Evolutionary conservation across 1,284 basidiomycete genomes (phyloP).

Genomic region (Veloporphyrellus conicus): DNA sequence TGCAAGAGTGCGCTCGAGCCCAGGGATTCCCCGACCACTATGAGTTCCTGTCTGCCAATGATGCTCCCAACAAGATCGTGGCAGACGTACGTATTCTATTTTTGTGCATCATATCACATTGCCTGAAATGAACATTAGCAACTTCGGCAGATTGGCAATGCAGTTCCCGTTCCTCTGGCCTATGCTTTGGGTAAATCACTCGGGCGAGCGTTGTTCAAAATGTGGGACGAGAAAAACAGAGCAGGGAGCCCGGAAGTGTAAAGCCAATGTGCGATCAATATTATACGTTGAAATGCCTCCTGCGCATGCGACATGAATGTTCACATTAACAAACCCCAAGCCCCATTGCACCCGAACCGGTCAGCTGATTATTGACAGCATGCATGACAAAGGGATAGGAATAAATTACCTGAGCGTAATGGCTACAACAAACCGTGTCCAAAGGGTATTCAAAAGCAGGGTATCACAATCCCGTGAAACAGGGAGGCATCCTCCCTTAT

Average conservation of each 20-base stretch:
- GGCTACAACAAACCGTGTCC: background rate
- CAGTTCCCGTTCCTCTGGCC: slow-evolving; percentile 65
- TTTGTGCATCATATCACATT: background rate
- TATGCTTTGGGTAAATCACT: slow-evolving; percentile 58
- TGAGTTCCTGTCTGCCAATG: slow-evolving; percentile 49
- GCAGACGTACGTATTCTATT: slow-evolving; percentile 44
- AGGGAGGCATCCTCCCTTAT: background rate
- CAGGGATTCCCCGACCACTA: slow-evolving; percentile 72
- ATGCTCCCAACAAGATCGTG: slow-evolving; percentile 33
- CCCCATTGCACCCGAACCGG: background rate
- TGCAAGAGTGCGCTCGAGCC: slow-evolving; percentile 62
- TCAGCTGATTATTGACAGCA: background rate
- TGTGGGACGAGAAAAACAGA: slow-evolving; percentile 41
- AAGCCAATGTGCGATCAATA: background rate
- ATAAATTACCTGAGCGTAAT: slow-evolving; percentile 15
- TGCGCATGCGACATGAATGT: background rate
- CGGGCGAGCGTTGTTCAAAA: slow-evolving; percentile 44
- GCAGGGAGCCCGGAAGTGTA: slow-evolving; percentile 46
- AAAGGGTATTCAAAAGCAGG: slow-evolving; percentile 20
- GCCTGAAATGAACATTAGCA: no score
- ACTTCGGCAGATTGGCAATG: slow-evolving; percentile 69
- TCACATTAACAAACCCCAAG: background rate
- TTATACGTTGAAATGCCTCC: slow-evolving; percentile 1
- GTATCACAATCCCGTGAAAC: slow-evolving; percentile 14
- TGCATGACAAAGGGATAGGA: slow-evolving; percentile 1